A percentile compares a stretch with the other conserved stretches of the same genome.
Evolutionary conservation across 2,329 filamentous ascomycete genomes (phyloP).

Genomic region (Fusarium humuli): DNA sequence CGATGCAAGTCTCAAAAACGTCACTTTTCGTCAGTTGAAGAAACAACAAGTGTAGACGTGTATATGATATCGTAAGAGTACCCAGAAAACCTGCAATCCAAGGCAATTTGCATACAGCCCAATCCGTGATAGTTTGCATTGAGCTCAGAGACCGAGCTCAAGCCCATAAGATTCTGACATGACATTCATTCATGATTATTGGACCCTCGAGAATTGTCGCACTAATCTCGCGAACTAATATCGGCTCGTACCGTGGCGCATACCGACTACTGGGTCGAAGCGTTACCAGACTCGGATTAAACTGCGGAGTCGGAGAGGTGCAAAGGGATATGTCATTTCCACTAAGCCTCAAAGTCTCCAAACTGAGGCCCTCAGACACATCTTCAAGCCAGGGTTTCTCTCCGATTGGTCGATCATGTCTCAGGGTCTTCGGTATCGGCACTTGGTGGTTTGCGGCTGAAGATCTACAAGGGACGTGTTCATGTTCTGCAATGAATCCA

Average conservation of each 20-base stretch:
- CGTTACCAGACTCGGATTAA: not conserved
- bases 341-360: not conserved
- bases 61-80: too few relatives aligned
- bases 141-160: rapidly evolving
- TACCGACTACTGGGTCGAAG: not conserved
- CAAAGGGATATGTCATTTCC: not conserved
- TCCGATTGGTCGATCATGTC: not conserved
- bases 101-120: rapidly evolving
- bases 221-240: not conserved
- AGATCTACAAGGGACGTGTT: not conserved
- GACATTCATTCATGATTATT: too few relatives aligned
- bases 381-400: rapidly evolving
- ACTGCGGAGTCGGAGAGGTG: not conserved
- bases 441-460: not conserved
- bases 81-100: too few relatives aligned
- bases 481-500: not conserved
- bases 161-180: too few relatives aligned
- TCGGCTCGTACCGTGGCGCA: slow-evolving; percentile 1
- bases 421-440: not conserved
- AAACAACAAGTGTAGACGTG: rapidly evolving
- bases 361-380: not conserved
- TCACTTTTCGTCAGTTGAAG: not conserved
- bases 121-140: rapidly evolving
- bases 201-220: not conserved
- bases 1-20: not conserved